Percentiles rank a stretch among this genome's conserved stretches.
Conservation (phyloP, 1,284 basidiomycete genomes). For the Phenoliferia sp. region DNA sequence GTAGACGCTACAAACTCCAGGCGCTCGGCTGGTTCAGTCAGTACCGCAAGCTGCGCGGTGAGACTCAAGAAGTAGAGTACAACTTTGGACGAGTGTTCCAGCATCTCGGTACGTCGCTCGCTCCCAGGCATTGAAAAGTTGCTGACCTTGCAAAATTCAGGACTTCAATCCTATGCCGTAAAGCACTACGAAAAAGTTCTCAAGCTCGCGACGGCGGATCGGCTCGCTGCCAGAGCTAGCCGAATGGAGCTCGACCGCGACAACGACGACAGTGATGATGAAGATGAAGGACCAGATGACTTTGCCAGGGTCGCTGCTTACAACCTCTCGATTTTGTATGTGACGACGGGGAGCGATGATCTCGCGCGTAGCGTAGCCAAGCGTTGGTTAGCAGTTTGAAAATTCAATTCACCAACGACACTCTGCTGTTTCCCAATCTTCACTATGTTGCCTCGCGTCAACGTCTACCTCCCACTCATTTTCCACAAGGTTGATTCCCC, state of each 20-base stretch:
- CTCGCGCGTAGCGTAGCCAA: slow-evolving; percentile 43
- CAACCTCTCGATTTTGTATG: slow-evolving; percentile 77
- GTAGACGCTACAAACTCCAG: slow-evolving; percentile 44
- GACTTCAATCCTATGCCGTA: slow-evolving; percentile 70
- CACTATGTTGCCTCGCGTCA: neutral
- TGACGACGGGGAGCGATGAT: slow-evolving; percentile 60
- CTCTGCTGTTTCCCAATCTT: neutral
- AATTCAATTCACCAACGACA: neutral
- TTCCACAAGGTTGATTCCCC: neutral
- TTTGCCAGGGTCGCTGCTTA: slow-evolving; percentile 65
- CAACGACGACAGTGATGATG: neutral
- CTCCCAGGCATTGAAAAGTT: neutral
- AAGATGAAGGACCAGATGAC: slow-evolving; percentile 11
- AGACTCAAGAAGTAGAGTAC: slow-evolving; percentile 67
- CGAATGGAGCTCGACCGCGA: slow-evolving; percentile 6
- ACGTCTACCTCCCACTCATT: neutral
- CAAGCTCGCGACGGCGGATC: slow-evolving; percentile 2
- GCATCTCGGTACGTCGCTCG: slow-evolving; percentile 61
- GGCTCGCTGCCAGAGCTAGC: slow-evolving; percentile 3
- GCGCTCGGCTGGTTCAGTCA: slow-evolving; percentile 73
- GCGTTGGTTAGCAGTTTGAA: slow-evolving; percentile 34
- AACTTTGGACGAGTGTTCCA: slow-evolving; percentile 90
- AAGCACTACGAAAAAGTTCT: slow-evolving; percentile 63
- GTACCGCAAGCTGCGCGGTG: slow-evolving; percentile 60
- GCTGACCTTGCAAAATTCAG: slow-evolving; percentile 44